These are phyloP conservation scores for Entonaema liquescens DNA, from an alignment of 495 filamentous ascomycete species.

Conservation along the genomic window DNA sequence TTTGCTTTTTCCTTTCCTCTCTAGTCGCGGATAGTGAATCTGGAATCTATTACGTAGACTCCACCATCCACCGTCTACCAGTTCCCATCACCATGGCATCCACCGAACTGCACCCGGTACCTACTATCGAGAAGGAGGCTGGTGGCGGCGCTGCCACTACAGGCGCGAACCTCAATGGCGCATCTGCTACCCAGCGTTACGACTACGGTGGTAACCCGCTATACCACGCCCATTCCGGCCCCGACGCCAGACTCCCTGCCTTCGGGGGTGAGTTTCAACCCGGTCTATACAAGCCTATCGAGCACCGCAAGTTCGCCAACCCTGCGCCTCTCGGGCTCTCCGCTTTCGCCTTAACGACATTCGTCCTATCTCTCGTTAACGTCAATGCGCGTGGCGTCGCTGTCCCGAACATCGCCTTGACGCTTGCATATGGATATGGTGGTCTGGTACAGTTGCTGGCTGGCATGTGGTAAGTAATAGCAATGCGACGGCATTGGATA, in stretches of 20 bases:
- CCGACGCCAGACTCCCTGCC: slow-evolving; percentile 71
- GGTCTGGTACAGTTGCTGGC: slow-evolving; percentile 91
- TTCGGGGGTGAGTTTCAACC: slow-evolving; percentile 98
- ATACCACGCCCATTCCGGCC: slow-evolving; percentile 70
- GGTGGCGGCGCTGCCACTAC: slow-evolving; percentile 40
- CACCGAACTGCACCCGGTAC: slow-evolving; percentile 24
- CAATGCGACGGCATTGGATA: background rate
- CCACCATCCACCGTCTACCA: background rate
- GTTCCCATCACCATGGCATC: slow-evolving; percentile 38
- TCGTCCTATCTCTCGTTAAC: slow-evolving; percentile 90
- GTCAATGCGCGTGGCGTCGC: slow-evolving; percentile 67
- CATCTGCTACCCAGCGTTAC: slow-evolving; percentile 45
- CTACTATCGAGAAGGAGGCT: slow-evolving; percentile 47
- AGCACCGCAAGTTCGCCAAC: slow-evolving; percentile 84
- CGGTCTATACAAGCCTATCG: slow-evolving; percentile 82
- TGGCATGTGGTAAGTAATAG: slow-evolving; percentile 92
- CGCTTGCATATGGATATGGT: slow-evolving; percentile 79
- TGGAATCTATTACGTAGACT: slow-evolving; percentile 17
- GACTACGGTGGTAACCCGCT: slow-evolving; percentile 74
- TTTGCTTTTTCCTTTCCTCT: slow-evolving; percentile 10
- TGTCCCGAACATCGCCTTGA: slow-evolving; percentile 73
- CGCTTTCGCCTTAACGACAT: slow-evolving; percentile 96
- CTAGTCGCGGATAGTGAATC: slow-evolving; percentile 21
- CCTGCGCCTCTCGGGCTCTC: slow-evolving; percentile 85
- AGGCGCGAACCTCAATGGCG: slow-evolving; percentile 43